Evolutionary conservation across 1,139 yeast species (phyloP).

Genomic region (Pneumocystis murina): DNA sequence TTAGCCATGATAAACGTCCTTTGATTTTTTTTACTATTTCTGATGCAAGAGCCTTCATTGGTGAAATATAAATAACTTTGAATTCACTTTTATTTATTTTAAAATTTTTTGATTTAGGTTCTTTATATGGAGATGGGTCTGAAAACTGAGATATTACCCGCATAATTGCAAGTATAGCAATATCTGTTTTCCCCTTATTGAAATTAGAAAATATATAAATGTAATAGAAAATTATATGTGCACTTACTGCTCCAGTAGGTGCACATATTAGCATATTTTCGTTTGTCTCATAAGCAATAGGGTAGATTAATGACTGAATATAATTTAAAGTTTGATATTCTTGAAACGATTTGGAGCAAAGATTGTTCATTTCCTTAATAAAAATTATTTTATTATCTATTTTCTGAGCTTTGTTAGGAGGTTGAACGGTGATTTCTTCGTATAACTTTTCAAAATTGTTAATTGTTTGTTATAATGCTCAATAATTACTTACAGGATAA

Average conservation of each 20-base stretch:
- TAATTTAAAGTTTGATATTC: slow-evolving; percentile 66
- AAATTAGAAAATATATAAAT: background rate
- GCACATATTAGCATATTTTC: slow-evolving; percentile 97
- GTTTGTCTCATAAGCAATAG: slow-evolving; percentile 82
- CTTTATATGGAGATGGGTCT: slow-evolving; percentile 19
- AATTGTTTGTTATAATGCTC: background rate
- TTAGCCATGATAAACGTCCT: slow-evolving; percentile 65
- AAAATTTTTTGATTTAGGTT: slow-evolving; percentile 25
- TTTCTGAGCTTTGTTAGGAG: slow-evolving; percentile 29
- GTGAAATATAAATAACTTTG: slow-evolving; percentile 89
- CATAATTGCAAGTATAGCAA: slow-evolving; percentile 71
- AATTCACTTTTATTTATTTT: slow-evolving; percentile 68
- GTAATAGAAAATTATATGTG: background rate
- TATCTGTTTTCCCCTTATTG: slow-evolving; percentile 78
- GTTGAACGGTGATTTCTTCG: slow-evolving; percentile 77
- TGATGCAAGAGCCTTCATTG: slow-evolving; percentile 90
- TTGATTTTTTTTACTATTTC: slow-evolving; percentile 88
- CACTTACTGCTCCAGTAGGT: slow-evolving; percentile 73
- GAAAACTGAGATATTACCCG: slow-evolving; percentile 65
- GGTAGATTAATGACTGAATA: slow-evolving; percentile 83
- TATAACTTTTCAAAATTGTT: slow-evolving; percentile 30
- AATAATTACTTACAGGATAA: slow-evolving; percentile 15
- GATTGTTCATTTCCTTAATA: slow-evolving; percentile 43
- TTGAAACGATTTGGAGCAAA: slow-evolving; percentile 74
- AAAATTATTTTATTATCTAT: slow-evolving; percentile 20